Percentiles rank a stretch among this genome's conserved stretches.
phyloP scores from a whole-genome alignment of 202 grass and related monocot species.

The Hordeum pubiflorum region DNA sequence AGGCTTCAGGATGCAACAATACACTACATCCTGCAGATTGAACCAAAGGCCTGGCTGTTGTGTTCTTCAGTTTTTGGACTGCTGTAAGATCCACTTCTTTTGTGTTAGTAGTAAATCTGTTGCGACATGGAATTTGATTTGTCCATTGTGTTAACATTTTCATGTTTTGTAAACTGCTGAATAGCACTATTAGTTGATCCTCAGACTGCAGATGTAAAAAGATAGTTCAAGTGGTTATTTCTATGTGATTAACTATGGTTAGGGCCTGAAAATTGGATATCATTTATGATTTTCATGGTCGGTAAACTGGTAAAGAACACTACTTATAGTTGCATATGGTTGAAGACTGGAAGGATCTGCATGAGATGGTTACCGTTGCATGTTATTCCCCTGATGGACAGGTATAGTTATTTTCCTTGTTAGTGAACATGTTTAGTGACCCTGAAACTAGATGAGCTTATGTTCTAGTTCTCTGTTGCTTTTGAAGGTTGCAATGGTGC shows the following conservation, averaged over 20 bases:
- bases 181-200: neutral
- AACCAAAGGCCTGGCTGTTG: neutral
- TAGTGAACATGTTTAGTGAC: conserved; percentile 9
- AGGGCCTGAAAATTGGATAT: neutral
- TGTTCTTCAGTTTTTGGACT: neutral
- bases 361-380: conserved; percentile 76
- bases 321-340: conserved; percentile 9
- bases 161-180: neutral
- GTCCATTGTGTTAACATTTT: neutral
- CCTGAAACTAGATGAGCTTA: conserved; percentile 8
- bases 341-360: conserved; percentile 90
- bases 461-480: conserved; percentile 15
- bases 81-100: neutral
- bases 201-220: neutral
- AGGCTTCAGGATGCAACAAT: neutral
- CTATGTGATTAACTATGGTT: neutral
- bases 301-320: neutral
- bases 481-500: conserved; percentile 86
- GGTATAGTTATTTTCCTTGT: conserved; percentile 27
- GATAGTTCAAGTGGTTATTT: neutral
- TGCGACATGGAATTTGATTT: neutral
- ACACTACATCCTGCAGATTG: neutral
- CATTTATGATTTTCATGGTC: neutral
- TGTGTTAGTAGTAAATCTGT: neutral
- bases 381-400: conserved; percentile 83